These are phyloP conservation scores for Pyrenophora teres DNA, from an alignment of 2,329 filamentous ascomycete species.

Conservation along the genomic window DNA sequence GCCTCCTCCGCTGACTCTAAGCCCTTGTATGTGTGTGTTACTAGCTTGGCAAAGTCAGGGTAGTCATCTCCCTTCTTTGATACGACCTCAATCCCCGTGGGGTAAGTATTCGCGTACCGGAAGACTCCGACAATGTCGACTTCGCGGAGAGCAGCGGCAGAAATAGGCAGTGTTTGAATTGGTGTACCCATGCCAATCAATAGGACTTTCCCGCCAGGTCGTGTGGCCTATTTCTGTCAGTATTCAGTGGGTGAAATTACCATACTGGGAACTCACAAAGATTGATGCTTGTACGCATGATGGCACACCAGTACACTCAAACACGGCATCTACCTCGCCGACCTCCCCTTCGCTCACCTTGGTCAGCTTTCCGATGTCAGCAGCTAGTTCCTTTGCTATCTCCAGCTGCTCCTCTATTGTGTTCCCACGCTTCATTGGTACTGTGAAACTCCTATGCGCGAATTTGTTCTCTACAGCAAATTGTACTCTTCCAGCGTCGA, in stretches of 20 bases:
- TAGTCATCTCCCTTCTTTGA: slow-evolving; percentile 55
- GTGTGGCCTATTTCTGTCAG: slow-evolving; percentile 54
- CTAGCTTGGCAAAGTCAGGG: slow-evolving; percentile 69
- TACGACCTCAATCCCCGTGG: slow-evolving; percentile 68
- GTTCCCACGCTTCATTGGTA: slow-evolving; percentile 53
- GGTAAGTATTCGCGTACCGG: slow-evolving; percentile 76
- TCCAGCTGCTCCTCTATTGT: slow-evolving; percentile 59
- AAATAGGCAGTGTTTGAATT: slow-evolving; percentile 74
- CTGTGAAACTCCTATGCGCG: slow-evolving; percentile 52
- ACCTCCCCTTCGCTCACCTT: slow-evolving; percentile 39
- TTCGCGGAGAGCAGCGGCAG: slow-evolving; percentile 72
- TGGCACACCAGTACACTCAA: slow-evolving; percentile 79
- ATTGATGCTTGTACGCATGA: slow-evolving; percentile 75
- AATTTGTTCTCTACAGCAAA: slow-evolving; percentile 60
- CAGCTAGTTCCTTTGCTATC: slow-evolving; percentile 57
- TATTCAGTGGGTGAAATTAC: not conserved
- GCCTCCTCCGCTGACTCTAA: slow-evolving; percentile 65
- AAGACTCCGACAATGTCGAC: slow-evolving; percentile 80
- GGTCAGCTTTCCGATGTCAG: slow-evolving; percentile 47
- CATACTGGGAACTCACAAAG: slow-evolving; percentile 55
- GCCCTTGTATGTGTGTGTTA: slow-evolving; percentile 74
- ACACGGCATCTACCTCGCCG: slow-evolving; percentile 69
- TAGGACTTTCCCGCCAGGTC: slow-evolving; percentile 72
- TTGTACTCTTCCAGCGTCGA: slow-evolving; percentile 60
- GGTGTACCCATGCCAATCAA: slow-evolving; percentile 82